phyloP scores from a whole-genome alignment of 257 asterid genomes.

The Parsonsia alboflavescens region DNA sequence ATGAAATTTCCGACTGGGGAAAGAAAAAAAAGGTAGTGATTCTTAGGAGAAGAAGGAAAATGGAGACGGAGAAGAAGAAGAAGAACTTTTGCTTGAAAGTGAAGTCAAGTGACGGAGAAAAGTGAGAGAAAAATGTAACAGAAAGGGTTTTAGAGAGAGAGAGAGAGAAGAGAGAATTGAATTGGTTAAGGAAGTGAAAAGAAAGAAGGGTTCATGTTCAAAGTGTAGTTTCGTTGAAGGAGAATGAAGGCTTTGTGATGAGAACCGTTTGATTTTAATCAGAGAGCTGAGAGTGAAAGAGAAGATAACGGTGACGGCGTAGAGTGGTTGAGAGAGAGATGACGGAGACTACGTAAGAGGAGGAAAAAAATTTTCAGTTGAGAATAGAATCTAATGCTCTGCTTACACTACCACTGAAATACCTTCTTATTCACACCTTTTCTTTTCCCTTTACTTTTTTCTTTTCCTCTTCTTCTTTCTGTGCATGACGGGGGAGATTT shows the following conservation, averaged over 20 bases:
- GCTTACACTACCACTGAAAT: not conserved
- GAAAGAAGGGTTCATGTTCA: not conserved
- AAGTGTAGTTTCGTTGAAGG: not conserved
- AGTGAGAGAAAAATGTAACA: not conserved
- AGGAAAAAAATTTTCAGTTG: not conserved
- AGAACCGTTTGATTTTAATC: not conserved
- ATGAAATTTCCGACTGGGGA: not conserved
- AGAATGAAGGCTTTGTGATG: not conserved
- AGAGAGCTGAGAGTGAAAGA: not conserved
- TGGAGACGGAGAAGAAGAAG: not conserved
- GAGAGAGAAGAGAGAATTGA: not conserved
- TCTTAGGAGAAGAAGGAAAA: not conserved
- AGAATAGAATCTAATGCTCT: not conserved
- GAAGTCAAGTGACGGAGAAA: not conserved
- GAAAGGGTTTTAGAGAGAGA: not conserved
- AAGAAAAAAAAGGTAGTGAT: not conserved
- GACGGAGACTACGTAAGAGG: not conserved
- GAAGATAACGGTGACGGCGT: slow-evolving; percentile 3
- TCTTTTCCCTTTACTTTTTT: too few relatives aligned
- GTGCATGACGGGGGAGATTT: not conserved
- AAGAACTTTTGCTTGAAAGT: slow-evolving; percentile 4
- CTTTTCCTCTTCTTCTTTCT: too few relatives aligned
- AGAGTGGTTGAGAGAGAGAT: slow-evolving; percentile 6
- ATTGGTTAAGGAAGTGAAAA: not conserved
- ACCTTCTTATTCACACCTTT: not conserved